These are phyloP conservation scores for Neodidymelliopsis sp. DNA, from an alignment of 2,329 filamentous ascomycete species.

Conservation along the genomic window DNA sequence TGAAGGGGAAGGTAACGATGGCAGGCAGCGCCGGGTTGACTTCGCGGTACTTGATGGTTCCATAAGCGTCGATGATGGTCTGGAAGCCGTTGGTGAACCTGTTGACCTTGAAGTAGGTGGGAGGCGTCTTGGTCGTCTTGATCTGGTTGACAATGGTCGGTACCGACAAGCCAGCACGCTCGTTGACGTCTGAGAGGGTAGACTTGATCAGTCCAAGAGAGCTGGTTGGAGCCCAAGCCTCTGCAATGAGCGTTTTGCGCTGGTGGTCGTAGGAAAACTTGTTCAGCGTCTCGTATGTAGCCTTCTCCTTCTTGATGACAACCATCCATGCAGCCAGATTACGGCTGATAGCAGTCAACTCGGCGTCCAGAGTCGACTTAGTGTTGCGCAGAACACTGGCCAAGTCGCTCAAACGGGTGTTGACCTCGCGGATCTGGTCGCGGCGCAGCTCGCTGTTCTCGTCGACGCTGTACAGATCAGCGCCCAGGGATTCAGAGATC, in stretches of 20 bases:
- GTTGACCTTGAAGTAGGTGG: slow-evolving; percentile 97
- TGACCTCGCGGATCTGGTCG: slow-evolving; percentile 97
- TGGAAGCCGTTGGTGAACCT: slow-evolving; percentile 98
- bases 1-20: slow-evolving; percentile 97
- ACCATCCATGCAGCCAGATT: slow-evolving; percentile 97
- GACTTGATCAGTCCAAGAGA: slow-evolving; percentile 88
- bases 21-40: slow-evolving; percentile 96
- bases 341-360: slow-evolving; percentile 91
- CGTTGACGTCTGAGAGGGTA: slow-evolving; percentile 95
- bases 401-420: slow-evolving; percentile 88
- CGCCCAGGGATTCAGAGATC: slow-evolving; percentile 96
- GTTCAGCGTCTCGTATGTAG: slow-evolving; percentile 94
- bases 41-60: slow-evolving; percentile 95
- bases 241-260: slow-evolving; percentile 93
- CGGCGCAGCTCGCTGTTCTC: slow-evolving; percentile 95
- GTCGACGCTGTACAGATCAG: slow-evolving; percentile 94
- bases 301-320: slow-evolving; percentile 97
- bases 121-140: slow-evolving; percentile 94
- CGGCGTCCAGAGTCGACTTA: slow-evolving; percentile 89
- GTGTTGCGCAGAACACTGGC: slow-evolving; percentile 94
- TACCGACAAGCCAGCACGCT: slow-evolving; percentile 92
- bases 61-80: slow-evolving; percentile 98
- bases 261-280: slow-evolving; percentile 96
- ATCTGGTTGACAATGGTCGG: slow-evolving; percentile 99
- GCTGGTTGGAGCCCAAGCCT: slow-evolving; percentile 96